Evolutionary conservation across 2,329 filamentous ascomycete genomes (phyloP), one percentile per base, ranked within the genome.

Genomic region (Cercospora sojina): DNA sequence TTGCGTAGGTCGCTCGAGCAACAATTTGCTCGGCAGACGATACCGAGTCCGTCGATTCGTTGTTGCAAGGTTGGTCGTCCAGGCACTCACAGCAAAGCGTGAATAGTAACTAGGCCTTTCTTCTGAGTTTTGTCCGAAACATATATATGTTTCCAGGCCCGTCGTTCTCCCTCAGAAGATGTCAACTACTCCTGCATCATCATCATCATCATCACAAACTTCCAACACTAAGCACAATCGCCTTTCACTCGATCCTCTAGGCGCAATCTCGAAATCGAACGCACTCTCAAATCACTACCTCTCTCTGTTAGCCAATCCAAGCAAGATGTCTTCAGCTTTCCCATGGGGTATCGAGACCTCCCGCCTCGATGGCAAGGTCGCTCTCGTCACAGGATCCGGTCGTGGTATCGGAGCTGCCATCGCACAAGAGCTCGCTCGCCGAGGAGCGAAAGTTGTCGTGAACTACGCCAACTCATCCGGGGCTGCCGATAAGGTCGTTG

Each of bases 391-490:
- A 70, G 83, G 83, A 74, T 83, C 82, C 66, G 82, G 86, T 73
- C 86, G 88, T 77, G 88, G 88, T 71, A 90, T 90, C 70, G 88
- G 88, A 67, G 84, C 85, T 62, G 86, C 86, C 72, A 90, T 90
- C 83, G 88, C 88, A 62, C 81, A 86, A 62, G 87, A 90, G 79
- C 85, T 90, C 64, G 88, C 85, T 67, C 82, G 84, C 68, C 86
- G 87, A 66, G 88, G 88, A 61, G 88, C 88, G 73, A 87, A 87
- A 78, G 86, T 89, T 61, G 84, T 87, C 67, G 85, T 89, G 76
- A 89, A 88, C 84, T 89, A 89, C 79, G 86, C 88, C 77, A 88
- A 90, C 81, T 87, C 86, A 75, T 79, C 83, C 66, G 83, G 86
- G 60, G 85, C 88, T 20, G 90, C 90, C 62, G 84, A 90, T 70